A percentile compares a stretch with the other conserved stretches of the same genome.
Conservation (phyloP, 2,329 filamentous ascomycete genomes). For the Cryoendolithus antarcticus region DNA sequence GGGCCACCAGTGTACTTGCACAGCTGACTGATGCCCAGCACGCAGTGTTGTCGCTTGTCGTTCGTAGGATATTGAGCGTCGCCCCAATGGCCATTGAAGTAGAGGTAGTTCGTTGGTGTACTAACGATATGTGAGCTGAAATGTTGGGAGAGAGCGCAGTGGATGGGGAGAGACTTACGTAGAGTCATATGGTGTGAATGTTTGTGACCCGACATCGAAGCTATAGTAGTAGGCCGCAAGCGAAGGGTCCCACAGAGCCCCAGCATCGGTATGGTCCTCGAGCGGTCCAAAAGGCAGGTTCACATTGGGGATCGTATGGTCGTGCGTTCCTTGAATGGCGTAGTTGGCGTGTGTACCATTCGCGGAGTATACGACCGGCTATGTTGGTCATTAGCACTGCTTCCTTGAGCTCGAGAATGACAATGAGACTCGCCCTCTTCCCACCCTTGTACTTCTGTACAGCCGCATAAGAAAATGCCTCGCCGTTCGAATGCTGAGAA, state of each 20-base stretch:
- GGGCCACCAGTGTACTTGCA: conserved; percentile 45
- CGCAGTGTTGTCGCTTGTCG: conserved; percentile 35
- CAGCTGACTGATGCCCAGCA: conserved; percentile 25
- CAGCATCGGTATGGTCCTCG: conserved; percentile 43
- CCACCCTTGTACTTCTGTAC: conserved; percentile 38
- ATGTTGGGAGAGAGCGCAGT: background rate
- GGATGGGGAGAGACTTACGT: conserved; percentile 1
- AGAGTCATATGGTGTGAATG: conserved; percentile 36
- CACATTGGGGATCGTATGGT: conserved; percentile 50
- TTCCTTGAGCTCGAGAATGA: no score
- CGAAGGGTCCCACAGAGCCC: conserved; percentile 48
- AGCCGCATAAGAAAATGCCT: conserved; percentile 48
- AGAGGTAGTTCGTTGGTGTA: conserved; percentile 42
- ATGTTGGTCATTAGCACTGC: conserved; percentile 2
- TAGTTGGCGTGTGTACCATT: conserved; percentile 56
- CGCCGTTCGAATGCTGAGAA: conserved; percentile 49
- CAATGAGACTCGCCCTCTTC: no score
- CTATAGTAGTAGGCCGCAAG: conserved; percentile 44
- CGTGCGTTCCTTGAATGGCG: conserved; percentile 46
- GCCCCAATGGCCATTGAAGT: conserved; percentile 50
- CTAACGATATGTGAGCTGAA: conserved; percentile 12
- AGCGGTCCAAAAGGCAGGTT: conserved; percentile 43
- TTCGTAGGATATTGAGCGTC: conserved; percentile 46
- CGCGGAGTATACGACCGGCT: conserved; percentile 45
- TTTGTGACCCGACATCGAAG: conserved; percentile 29